Evolutionary conservation across 257 asterid genomes (phyloP).

Genomic region (Verbascum thapsus): DNA sequence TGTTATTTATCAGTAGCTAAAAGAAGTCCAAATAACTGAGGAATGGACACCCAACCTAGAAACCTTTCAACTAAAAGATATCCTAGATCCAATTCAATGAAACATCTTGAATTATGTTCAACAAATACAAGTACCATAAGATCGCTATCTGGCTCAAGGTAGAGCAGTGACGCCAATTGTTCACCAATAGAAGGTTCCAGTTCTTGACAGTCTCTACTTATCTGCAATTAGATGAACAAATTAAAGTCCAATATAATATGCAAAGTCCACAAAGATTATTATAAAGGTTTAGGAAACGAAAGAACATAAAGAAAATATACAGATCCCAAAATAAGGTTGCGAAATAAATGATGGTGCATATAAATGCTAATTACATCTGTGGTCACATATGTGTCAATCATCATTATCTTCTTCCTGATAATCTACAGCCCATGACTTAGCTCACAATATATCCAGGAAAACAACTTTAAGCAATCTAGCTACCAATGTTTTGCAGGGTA

Average conservation of each 20-base stretch:
- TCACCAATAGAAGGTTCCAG: conserved; percentile 85
- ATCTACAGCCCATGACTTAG: neutral
- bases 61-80: neutral
- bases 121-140: conserved; percentile 67
- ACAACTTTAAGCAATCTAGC: no score
- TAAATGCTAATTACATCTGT: neutral
- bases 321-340: neutral
- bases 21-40: conserved; percentile 1
- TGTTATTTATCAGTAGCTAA: no score
- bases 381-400: neutral
- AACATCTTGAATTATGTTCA: conserved; percentile 9
- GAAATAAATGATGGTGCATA: neutral
- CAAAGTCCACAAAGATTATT: neutral
- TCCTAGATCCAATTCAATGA: neutral
- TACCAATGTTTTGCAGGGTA: no score
- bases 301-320: neutral
- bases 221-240: conserved; percentile 54
- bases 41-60: neutral
- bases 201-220: conserved; percentile 96
- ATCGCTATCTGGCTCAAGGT: conserved; percentile 93
- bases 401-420: neutral
- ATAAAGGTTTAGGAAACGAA: conserved; percentile 1
- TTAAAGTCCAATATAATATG: conserved; percentile 10
- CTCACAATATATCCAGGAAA: neutral
- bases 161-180: conserved; percentile 82